Evolutionary conservation across 305 asterid species (phyloP).

Genomic region (Striga hermonthica): DNA sequence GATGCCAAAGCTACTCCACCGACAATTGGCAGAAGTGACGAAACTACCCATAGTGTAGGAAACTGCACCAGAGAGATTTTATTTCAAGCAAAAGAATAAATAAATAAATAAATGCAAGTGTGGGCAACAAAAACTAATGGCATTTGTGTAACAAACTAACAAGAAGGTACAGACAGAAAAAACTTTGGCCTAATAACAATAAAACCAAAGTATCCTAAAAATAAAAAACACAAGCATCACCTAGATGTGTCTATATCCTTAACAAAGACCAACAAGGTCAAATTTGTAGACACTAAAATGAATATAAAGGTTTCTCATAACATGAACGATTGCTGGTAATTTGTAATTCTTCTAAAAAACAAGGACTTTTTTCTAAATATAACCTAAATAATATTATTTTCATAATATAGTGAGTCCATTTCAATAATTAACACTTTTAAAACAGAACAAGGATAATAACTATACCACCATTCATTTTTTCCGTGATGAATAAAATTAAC

Average conservation of each 20-base stretch:
- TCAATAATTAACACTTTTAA: constrained; percentile 1
- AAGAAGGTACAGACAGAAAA: neutral
- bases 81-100: constrained; percentile 1
- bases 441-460: constrained; percentile 13
- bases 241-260: neutral
- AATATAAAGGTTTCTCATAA: neutral
- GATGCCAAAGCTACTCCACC: constrained; percentile 98
- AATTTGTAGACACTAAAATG: neutral
- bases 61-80: constrained; percentile 41
- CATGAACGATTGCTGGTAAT: neutral
- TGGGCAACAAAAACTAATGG: too few relatives aligned
- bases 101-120: neutral
- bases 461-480: neutral
- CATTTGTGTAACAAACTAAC: neutral
- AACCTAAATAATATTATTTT: neutral
- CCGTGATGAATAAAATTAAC: neutral
- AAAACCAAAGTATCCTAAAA: neutral
- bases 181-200: neutral
- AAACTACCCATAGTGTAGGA: constrained; percentile 82
- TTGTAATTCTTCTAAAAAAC: neutral
- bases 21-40: constrained; percentile 89
- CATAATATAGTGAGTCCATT: neutral
- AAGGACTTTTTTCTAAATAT: neutral
- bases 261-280: neutral
- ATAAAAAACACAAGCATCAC: neutral